Base-by-base conservation (phyloP, 1,284 basidiomycete genomes). In the Microstroma glucosiphilum region DNA sequence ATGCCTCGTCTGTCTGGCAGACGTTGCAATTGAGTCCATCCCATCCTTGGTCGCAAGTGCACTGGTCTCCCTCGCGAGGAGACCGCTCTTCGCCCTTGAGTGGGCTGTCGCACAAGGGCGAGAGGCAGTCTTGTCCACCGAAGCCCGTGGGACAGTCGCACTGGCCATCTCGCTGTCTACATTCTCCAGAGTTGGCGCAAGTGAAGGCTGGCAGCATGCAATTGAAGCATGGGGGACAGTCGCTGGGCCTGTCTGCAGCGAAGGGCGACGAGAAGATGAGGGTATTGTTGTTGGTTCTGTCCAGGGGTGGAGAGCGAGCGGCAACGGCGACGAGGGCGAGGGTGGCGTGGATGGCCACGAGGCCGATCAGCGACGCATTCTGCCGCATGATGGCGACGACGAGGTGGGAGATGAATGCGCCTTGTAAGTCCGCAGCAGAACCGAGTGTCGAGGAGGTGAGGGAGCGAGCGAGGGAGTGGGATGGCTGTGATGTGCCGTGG, bases 21-120 rank as follows among this genome's bases (percentile, higher is more conserved):
- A 70, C 65, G 15, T 73, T 73, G 65, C 93, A 97, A 77, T 96
- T 97, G 69, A 97, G 88, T 13, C 94, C 93, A 56, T 84, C 85
- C 93, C 93, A 98, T 0, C 92, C 93, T 1, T 92, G 89, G 70
- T 89, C 89, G 78, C 94, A 98, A 40, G 91, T 83, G 80, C 94
- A 97, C 40, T 65, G 60, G 17, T 62, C 61, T 25, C 63, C 62
- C 1, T 49, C 40, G 3, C 92, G 84, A 25, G 92, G 62, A 41
- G 42, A 86, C 19, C 94, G 86, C 62, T 90, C 87, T 56, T 88
- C 86, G 0, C 92, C 92, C 69, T 96, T 91, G 1, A 90, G 87
- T 25, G 96, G 84, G 4, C 92, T 91, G 71, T 91, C 94, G 70
- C 93, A 96, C 1, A 80, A 72, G 62, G 72, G 80, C 89, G 89